Percentiles rank a stretch among this genome's conserved stretches.
phyloP scores from a whole-genome alignment of 257 asterid species.

The Paulownia fortunei region DNA sequence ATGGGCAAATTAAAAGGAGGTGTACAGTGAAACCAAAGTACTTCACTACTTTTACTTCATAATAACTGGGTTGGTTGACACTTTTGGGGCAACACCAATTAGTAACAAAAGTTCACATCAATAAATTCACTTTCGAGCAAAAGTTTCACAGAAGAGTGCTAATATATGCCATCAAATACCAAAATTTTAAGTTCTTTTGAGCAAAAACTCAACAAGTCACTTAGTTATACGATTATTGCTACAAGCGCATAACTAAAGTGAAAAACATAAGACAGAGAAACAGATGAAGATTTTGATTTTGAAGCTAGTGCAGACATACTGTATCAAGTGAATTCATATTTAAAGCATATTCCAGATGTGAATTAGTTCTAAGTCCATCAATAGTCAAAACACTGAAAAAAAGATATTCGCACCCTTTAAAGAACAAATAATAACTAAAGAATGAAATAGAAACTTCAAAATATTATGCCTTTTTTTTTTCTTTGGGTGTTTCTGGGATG shows the following conservation, averaged over 20 bases:
- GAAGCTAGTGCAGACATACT: background rate
- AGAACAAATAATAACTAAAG: background rate
- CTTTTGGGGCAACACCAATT: background rate
- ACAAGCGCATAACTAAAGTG: background rate
- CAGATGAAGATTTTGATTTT: background rate
- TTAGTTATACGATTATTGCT: background rate
- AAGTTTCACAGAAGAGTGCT: background rate
- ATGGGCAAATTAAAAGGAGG: background rate
- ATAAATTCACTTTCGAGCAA: background rate
- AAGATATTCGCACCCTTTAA: background rate
- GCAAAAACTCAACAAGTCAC: background rate
- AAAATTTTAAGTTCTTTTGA: background rate
- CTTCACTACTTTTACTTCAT: background rate
- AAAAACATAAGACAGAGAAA: background rate
- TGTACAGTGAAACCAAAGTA: background rate
- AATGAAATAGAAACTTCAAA: background rate
- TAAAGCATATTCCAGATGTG: background rate
- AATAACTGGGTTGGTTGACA: background rate
- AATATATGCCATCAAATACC: background rate
- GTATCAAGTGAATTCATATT: background rate
- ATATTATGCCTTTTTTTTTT: background rate
- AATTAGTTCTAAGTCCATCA: background rate
- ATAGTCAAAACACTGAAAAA: background rate
- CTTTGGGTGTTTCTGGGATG: background rate
- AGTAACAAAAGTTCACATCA: background rate